A percentile compares a stretch with the other conserved stretches of the same genome.
Evolutionary conservation across 2,329 filamentous ascomycete genomes (phyloP).

Genomic region (Aspergillus fischeri): DNA sequence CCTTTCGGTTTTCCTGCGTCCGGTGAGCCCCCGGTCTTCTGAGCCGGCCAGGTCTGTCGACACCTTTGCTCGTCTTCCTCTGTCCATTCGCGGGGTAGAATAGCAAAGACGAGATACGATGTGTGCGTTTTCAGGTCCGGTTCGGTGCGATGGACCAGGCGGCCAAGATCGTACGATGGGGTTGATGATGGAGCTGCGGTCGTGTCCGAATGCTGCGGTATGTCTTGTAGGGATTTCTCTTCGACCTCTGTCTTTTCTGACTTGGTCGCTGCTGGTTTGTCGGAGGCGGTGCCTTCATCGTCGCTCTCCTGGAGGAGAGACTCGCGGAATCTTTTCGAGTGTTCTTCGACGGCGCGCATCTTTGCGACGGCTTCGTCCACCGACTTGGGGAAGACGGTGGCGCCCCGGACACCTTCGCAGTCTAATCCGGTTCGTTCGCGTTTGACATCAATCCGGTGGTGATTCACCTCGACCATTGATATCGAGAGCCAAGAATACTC

Average conservation of each 20-base stretch:
- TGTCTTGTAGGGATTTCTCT: slow-evolving; percentile 27
- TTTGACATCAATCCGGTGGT: slow-evolving; percentile 74
- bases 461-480: slow-evolving; percentile 83
- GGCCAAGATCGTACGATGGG: slow-evolving; percentile 69
- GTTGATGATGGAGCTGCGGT: slow-evolving; percentile 6
- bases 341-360: slow-evolving; percentile 68
- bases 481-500: slow-evolving; percentile 85
- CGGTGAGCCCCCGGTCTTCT: slow-evolving; percentile 41
- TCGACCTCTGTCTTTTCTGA: slow-evolving; percentile 15
- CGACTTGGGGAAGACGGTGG: slow-evolving; percentile 60
- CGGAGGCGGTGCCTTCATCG: slow-evolving; percentile 7
- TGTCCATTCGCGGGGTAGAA: slow-evolving; percentile 81
- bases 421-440: slow-evolving; percentile 75
- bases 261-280: slow-evolving; percentile 20
- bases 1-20: slow-evolving; percentile 28
- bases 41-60: slow-evolving; percentile 61
- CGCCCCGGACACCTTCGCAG: slow-evolving; percentile 62
- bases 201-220: slow-evolving; percentile 2
- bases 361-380: slow-evolving; percentile 75
- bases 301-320: slow-evolving; percentile 17
- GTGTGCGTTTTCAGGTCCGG: slow-evolving; percentile 92
- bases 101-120: slow-evolving; percentile 91
- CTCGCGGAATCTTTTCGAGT: slow-evolving; percentile 62
- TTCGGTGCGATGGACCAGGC: slow-evolving; percentile 75
- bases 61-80: slow-evolving; percentile 73